Evolutionary conservation across 352 stramenopile species (phyloP).

Genomic region (Phytopythium montanum): DNA sequence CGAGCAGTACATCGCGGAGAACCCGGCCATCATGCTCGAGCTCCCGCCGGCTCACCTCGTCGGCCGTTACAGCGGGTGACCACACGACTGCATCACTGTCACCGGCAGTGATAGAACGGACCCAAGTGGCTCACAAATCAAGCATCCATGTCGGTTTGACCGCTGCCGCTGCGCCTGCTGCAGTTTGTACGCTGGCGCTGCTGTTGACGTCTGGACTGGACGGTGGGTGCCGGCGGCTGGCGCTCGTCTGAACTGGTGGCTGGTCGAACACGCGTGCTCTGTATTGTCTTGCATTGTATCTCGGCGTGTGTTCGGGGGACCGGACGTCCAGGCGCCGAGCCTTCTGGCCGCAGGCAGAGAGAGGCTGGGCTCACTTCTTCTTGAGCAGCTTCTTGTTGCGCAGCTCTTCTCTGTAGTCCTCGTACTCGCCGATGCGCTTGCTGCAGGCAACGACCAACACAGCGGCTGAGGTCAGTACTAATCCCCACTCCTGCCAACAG

Average conservation of each 20-base stretch:
- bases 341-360: background rate
- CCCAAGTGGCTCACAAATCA: background rate
- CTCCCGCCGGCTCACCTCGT: conserved; percentile 67
- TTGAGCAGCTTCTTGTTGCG: conserved; percentile 82
- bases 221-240: too few species aligned
- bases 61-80: conserved; percentile 74
- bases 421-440: conserved; percentile 73
- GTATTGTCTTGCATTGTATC: conserved; percentile 2
- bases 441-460: conserved; percentile 20
- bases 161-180: background rate
- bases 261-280: background rate
- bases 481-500: background rate
- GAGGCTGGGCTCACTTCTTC: conserved; percentile 57
- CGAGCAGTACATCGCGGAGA: conserved; percentile 73
- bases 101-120: too few species aligned
- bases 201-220: background rate
- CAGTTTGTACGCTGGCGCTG: background rate
- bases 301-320: background rate
- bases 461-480: background rate
- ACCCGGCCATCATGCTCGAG: conserved; percentile 83
- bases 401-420: conserved; percentile 80
- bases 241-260: background rate
- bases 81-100: too few species aligned
- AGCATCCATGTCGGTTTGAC: background rate
- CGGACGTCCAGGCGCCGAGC: background rate